These are phyloP conservation scores for Lotmaria passim DNA, from an alignment of 208 protist species.

Conservation along the genomic window DNA sequence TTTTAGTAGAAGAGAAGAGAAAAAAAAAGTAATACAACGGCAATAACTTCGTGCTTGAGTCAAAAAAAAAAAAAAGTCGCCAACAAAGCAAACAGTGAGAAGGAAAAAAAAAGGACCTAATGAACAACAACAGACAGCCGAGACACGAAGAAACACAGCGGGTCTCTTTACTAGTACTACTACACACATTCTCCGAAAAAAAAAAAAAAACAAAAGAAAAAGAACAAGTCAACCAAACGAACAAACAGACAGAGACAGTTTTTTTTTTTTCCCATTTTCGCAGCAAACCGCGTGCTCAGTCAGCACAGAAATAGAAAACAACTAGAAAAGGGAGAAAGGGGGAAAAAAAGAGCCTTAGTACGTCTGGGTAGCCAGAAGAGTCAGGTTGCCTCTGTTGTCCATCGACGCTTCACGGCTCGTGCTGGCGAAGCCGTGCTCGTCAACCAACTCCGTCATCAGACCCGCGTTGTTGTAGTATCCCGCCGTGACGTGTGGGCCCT, in stretches of 20 bases:
- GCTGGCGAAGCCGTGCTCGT: constrained; percentile 85
- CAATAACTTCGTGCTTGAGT: not conserved
- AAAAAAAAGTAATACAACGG: not conserved
- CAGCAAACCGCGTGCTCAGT: no score
- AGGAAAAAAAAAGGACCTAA: constrained; percentile 6
- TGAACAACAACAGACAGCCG: not conserved
- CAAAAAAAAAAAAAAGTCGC: constrained; percentile 1
- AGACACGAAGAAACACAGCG: not conserved
- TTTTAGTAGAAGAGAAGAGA: not conserved
- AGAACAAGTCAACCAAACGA: not conserved
- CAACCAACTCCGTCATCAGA: constrained; percentile 87
- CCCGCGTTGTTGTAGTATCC: constrained; percentile 93
- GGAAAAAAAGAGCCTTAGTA: constrained; percentile 52
- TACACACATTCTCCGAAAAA: constrained; percentile 3
- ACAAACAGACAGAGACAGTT: not conserved
- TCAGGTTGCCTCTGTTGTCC: constrained; percentile 66
- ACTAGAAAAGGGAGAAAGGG: constrained; percentile 9
- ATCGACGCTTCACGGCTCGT: constrained; percentile 89
- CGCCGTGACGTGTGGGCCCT: constrained; percentile 83
- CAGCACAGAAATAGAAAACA: not conserved
- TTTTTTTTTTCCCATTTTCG: constrained; percentile 2
- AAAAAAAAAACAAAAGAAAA: not conserved
- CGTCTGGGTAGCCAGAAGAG: constrained; percentile 62
- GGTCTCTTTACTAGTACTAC: constrained; percentile 1
- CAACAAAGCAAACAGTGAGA: not conserved